Base-by-base conservation (phyloP, 140 eudicot species). In the Senecio squalidus region DNA sequence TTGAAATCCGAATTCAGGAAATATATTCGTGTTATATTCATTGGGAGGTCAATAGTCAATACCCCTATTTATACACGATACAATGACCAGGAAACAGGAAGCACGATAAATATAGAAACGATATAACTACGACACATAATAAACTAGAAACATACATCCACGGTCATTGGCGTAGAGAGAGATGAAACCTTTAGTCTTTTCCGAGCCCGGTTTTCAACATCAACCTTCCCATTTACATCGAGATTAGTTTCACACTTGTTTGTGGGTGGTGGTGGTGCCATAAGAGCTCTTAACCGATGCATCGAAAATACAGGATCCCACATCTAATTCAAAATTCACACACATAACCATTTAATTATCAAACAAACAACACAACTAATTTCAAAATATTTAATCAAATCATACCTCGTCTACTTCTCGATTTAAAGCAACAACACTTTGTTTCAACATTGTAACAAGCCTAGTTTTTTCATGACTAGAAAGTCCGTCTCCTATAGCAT, bases 321-420 rank as follows among this genome's bases (percentile, higher is more conserved):
- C 52, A 47, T 62, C 63, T 73, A 73, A 66, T 72, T 21, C 43
- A 14, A 36, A 54, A 73, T 24, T 15, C 13, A 71, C 23, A 20
- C 2, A 27, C 14, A 25, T 23, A 59, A 36, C 36, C 33, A 58
- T 34, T 34, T 30, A 33, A 71, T 9, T 16, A n/a, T 64, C 39
- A 4, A 21, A 48, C 27, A 22, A 57, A 68, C n/a, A 46, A 16
- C 21, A 31, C 48, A 9, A 20, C 9, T 9, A 6, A 9, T 60
- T 13, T 40, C 3, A 30, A 45, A 1, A 18, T 5, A 45, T 45
- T 9, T 30, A 30, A 30, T 28, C 34, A 16, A 22, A 21, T 20
- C 7, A 57, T 71, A 89, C 97, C 95, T 85, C 93, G 66, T 85
- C 82, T 52, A 85, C 86, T 65, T 89, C 97, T 49, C 47, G 60